These are phyloP conservation scores for Elaeis oleifera DNA, from an alignment of 202 grass and related monocot species.

Conservation along the genomic window DNA sequence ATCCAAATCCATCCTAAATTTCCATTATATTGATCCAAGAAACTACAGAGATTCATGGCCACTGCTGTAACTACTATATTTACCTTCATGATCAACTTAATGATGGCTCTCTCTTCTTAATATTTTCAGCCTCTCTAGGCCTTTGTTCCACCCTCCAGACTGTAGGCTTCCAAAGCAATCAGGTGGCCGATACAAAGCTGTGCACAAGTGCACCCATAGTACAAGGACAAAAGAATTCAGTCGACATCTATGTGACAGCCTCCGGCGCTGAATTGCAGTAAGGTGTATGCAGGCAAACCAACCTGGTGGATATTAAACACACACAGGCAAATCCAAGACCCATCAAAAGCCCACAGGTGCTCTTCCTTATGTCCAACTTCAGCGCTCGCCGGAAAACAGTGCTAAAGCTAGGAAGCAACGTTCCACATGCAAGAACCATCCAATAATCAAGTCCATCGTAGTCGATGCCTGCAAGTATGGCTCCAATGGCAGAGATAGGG, in stretches of 20 bases:
- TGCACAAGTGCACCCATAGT: too few species aligned
- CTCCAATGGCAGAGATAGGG: constrained; percentile 65
- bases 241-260: constrained; percentile 60
- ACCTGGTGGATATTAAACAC: constrained; percentile 87
- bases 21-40: too few species aligned
- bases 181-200: too few species aligned
- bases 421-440: constrained; percentile 86
- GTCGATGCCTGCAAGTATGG: constrained; percentile 71
- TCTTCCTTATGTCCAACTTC: constrained; percentile 61
- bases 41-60: too few species aligned
- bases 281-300: constrained; percentile 94
- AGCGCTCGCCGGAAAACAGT: constrained; percentile 57
- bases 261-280: constrained; percentile 98
- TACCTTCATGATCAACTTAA: too few species aligned
- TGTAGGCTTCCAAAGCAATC: too few species aligned
- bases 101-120: too few species aligned
- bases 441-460: constrained; percentile 78
- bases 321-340: constrained; percentile 67
- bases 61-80: too few species aligned
- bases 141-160: too few species aligned
- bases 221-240: too few species aligned
- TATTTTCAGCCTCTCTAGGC: too few species aligned
- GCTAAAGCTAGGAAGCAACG: constrained; percentile 67
- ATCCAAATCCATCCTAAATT: too few species aligned
- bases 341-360: constrained; percentile 57